These are phyloP conservation scores for Rickenella mellea DNA, from an alignment of 768 basidiomycete genomes.

Conservation along the genomic window DNA sequence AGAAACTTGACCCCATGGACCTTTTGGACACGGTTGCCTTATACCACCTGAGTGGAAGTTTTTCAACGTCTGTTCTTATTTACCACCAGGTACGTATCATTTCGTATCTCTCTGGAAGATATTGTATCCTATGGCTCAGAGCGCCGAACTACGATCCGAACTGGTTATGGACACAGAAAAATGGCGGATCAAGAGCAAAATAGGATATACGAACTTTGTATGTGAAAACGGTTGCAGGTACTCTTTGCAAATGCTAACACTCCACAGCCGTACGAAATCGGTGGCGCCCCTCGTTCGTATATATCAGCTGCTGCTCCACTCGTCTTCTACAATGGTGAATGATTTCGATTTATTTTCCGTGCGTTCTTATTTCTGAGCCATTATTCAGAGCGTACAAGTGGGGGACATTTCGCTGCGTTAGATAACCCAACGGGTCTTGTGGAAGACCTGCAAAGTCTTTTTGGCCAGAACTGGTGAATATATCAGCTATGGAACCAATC, in stretches of 20 bases:
- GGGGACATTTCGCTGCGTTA: constrained; percentile 14
- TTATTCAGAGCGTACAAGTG: constrained; percentile 3
- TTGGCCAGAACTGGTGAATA: constrained; percentile 7
- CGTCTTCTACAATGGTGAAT: constrained; percentile 11
- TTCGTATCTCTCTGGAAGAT: not conserved
- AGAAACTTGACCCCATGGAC: constrained; percentile 5
- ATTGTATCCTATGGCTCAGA: not conserved
- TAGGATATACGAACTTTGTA: constrained; percentile 10
- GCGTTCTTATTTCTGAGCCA: not conserved
- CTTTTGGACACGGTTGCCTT: constrained; percentile 10
- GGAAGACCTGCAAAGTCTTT: constrained; percentile 9
- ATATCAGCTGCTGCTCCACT: constrained; percentile 8
- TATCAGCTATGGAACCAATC: too few relatives aligned
- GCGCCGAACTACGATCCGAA: constrained; percentile 2
- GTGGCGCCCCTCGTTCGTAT: constrained; percentile 4
- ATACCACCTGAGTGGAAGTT: constrained; percentile 12
- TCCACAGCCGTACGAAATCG: constrained; percentile 10
- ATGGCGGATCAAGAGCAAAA: constrained; percentile 8
- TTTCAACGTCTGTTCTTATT: constrained; percentile 10
- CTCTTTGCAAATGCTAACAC: not conserved
- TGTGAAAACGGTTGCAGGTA: not conserved
- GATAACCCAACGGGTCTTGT: constrained; percentile 11
- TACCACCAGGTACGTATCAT: constrained; percentile 7
- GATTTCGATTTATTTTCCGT: not conserved
- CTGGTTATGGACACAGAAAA: constrained; percentile 1